Base-by-base conservation (phyloP, 225 moss, liverwort and hornwort species). In the Rhytidiadelphus loreus region DNA sequence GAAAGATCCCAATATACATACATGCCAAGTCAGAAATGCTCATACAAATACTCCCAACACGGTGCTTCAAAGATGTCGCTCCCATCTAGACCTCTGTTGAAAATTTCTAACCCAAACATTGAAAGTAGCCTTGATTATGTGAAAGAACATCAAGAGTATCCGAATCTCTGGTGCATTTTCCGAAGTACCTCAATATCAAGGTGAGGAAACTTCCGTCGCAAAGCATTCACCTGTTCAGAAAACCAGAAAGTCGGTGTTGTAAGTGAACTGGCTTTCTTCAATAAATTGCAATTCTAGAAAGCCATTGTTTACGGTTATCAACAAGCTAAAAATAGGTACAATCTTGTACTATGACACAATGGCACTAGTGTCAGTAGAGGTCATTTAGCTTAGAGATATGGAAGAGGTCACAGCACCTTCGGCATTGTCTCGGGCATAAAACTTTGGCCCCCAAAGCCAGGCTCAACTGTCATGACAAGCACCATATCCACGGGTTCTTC, bases 391-490 rank as follows among this genome's bases (percentile, higher is more conserved):
- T 35, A 83, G 52, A 61, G 53, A 35, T n/a, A 78, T 37, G 23
- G 41, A 61, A 55, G 65, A 80, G 44, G 43, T 53, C 26, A 66
- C 56, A 61, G 79, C 85, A 98, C 98, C 96, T 98, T 98, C 11
- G 94, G 90, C 98, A 98, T 98, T 86, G 96, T 98, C 83, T 94
- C 93, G 12, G 94, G 95, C 97, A 98, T 97, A 87, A 98, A 98
- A 83, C 96, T 95, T 87, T 98, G 98, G 78, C 98, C 98, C 33
- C 98, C 98, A 88, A 97, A 98, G 22, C 98, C 98, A 90, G 97
- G 98, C 89, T 98, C 96, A 75, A 98, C 98, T 32, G 98, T 98
- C 98, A 98, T 98, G 88, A 98, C 95, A 59, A 98, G 92, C 82
- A 98, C 97, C 98, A 98, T 97, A 84, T 98, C 98, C 85, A 97